Base-by-base conservation (phyloP, 192 early-diverging fungal species). In the Allomyces macrogynus region DNA sequence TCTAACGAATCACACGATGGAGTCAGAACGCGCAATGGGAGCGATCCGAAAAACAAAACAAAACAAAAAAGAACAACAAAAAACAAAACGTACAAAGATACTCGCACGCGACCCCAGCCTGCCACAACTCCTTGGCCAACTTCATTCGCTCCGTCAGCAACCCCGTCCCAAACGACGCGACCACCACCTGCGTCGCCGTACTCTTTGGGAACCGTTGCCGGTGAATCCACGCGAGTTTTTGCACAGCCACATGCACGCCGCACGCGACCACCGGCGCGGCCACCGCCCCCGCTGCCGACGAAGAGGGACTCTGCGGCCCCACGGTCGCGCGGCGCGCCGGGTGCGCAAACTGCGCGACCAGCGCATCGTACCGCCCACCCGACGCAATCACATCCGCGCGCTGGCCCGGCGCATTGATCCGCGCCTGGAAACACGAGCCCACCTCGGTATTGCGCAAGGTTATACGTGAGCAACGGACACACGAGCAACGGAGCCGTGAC, bases 361-460 rank as follows among this genome's bases (percentile, higher is more conserved):
- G 60, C n/a, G 73, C 70, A 70, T 89, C 85, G 67, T 89, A 87
- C 23, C 85, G 78, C 0, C 87, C 87, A 40, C 87, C 87, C 0
- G 78, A 70, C 2, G 87, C 87, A 61, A 89, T 68, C 16, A 87
- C 75, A 62, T 86, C 84, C 57, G 70, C 71, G 1, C 66, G 62
- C 43, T 66, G 66, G 61, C 73, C 70, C 64, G 70, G 68, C 23
- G 68, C 63, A 16, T 72, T 72, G 1, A 71, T 67, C 62, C 73
- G 78, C 61, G 86, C 69, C 68, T 88, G 86, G 73, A 88, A n/a
- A 88, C 61, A 81, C 70, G 64, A 81, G 68, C 0, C 76, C 80
- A 61, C 73, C 78, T 60, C 71, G 64, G 68, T 85, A 86, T 65
- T 84, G 81, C 27, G 66, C 49, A 24, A 76, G 74, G 62, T 87